A percentile compares a stretch with the other conserved stretches of the same genome.
These are phyloP conservation scores for Hymenotorrendiella dingleyae DNA, from an alignment of 2,329 filamentous ascomycete genomes.

Conservation along the genomic window DNA sequence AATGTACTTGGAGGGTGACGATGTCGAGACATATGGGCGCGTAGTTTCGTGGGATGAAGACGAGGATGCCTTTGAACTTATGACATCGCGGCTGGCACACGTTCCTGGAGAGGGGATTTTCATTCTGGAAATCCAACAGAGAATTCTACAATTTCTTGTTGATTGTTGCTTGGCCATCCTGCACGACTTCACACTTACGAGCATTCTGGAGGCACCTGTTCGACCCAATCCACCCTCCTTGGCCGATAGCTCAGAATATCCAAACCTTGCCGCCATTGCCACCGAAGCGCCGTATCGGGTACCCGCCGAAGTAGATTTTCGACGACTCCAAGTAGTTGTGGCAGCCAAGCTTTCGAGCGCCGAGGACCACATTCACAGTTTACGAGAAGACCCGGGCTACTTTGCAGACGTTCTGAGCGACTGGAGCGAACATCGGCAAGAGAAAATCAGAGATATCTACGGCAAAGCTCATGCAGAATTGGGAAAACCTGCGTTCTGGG, in stretches of 20 bases:
- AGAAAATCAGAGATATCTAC: slow-evolving; percentile 37
- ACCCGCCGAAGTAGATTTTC: slow-evolving; percentile 39
- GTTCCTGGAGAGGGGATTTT: slow-evolving; percentile 42
- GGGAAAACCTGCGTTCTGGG: slow-evolving; percentile 33
- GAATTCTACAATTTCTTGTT: slow-evolving; percentile 43
- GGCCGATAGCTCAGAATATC: slow-evolving; percentile 30
- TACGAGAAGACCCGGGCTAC: slow-evolving; percentile 55
- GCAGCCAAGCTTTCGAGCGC: slow-evolving; percentile 22
- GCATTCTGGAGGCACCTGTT: slow-evolving; percentile 30
- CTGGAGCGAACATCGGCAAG: slow-evolving; percentile 40
- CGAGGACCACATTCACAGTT: slow-evolving; percentile 48
- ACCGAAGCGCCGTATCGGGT: slow-evolving; percentile 47
- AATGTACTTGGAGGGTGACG: slow-evolving; percentile 32
- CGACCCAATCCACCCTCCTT: slow-evolving; percentile 35
- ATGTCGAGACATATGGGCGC: slow-evolving; percentile 32
- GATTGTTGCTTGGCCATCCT: slow-evolving; percentile 39
- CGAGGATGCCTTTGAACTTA: slow-evolving; percentile 30
- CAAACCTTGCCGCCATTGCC: slow-evolving; percentile 36
- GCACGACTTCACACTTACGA: slow-evolving; percentile 40
- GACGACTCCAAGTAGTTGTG: not conserved
- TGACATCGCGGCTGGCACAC: slow-evolving; percentile 32
- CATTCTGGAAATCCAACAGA: slow-evolving; percentile 45
- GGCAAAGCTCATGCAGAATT: slow-evolving; percentile 23
- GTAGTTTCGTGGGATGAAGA: slow-evolving; percentile 34
- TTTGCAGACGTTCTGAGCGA: slow-evolving; percentile 42